Evolutionary conservation across 768 basidiomycete species (phyloP).

Genomic region (Psilocybe tampanensis): DNA sequence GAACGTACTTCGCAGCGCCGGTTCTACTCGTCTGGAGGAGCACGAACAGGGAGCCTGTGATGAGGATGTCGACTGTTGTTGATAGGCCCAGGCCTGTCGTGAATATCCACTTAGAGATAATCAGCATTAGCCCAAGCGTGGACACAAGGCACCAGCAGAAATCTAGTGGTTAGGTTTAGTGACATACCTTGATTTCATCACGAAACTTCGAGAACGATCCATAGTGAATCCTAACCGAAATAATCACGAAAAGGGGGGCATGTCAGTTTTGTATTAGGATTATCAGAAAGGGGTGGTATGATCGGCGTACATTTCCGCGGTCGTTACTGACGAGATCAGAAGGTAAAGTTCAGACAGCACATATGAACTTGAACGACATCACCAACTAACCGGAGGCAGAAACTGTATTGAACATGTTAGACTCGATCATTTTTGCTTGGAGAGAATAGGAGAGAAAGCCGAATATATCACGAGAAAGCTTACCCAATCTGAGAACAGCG

Average conservation of each 20-base stretch:
- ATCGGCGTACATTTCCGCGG: conserved; percentile 29
- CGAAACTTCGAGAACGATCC: conserved; percentile 19
- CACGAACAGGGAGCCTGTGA: conserved; percentile 45
- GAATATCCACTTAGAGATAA: conserved; percentile 65
- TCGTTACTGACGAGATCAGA: conserved; percentile 23
- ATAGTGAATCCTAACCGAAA: conserved; percentile 27
- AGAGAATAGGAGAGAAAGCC: no score
- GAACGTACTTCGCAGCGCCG: conserved; percentile 37
- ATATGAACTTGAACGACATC: no score
- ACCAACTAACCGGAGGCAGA: conserved; percentile 34
- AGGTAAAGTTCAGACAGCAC: background rate
- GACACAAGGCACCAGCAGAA: no score
- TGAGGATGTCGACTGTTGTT: conserved; percentile 48
- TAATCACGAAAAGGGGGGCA: background rate
- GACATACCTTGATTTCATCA: conserved; percentile 22
- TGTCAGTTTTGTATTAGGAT: background rate
- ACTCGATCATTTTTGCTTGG: no score
- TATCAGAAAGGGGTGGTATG: background rate
- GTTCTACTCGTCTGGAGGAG: conserved; percentile 42
- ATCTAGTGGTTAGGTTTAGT: no score
- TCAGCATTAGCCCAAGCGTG: no score
- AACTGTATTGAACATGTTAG: no score
- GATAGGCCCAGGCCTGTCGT: conserved; percentile 55
- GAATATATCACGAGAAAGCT: background rate
- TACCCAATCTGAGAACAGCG: conserved; percentile 13